Base-by-base conservation (phyloP, 352 stramenopile genomes). In the Detonula confervacea region DNA sequence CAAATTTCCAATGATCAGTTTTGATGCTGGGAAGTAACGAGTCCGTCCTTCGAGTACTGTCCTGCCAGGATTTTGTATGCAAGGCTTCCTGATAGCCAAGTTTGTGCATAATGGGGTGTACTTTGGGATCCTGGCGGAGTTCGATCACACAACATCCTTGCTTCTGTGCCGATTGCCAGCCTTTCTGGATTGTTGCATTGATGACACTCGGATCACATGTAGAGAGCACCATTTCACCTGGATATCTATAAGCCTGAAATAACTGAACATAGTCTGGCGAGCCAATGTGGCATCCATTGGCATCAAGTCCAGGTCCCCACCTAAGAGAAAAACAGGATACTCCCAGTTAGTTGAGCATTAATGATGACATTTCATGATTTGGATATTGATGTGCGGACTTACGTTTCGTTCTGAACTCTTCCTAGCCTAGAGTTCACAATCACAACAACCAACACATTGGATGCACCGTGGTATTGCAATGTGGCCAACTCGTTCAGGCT, bases 401-500 rank as follows among this genome's bases (percentile, higher is more conserved):
- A 60, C 20, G 35, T 37, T 57, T 73, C 65, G 51, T 65, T 65
- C 14, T 56, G 37, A 12, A 59, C 55, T 20, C 60, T 54, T 49
- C 72, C 59, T 4, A 73, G 35, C 62, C 62, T 39, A 1, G 30
- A 44, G 54, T 75, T 77, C 27, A 68, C 42, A 57, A 75, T 68
- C 8, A 75, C 56, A 11, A 73, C 73, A n/a, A 73, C 62, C 5
- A 77, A 47, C 22, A 81, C 62, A 67, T 81, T 77, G 16, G 44
- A 44, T 30, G 46, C 37, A 27, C 20, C 29, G 35, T 72, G 60
- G 44, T 78, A 59, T 49, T 33, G 47, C n/a, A 87, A 63, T 0
- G 80, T 87, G 14, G 80, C 69, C 6, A 87, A 56, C 39, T 87
- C 80, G 30, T 85, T 77, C 27, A 66, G 42, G 29, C 57, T 68